Evolutionary conservation across 164 flowering plant genomes (phyloP), one percentile per base, ranked within the genome.

Genomic region (Macadamia tetraphylla): DNA sequence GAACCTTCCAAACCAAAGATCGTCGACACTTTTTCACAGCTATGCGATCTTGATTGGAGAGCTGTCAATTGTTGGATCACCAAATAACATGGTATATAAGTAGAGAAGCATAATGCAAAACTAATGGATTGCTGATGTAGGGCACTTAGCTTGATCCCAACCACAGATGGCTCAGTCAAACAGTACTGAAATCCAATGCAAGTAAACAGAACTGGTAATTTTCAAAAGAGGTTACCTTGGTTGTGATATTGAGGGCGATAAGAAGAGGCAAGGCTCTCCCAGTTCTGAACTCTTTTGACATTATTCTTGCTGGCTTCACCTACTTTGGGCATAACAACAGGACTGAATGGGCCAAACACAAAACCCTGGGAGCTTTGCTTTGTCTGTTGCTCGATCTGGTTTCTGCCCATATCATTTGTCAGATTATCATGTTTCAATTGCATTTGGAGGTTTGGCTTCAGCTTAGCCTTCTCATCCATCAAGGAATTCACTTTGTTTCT

Each of bases 281-380:
- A 86, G 67, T 95, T 92, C 58, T 78, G 77, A 56, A 67, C 71
- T 35, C 58, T 75, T 67, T 76, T 79, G 35, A n/a, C 56, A 29
- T 32, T 74, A 29, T 52, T 75, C 52, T 71, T 75, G 57, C 65
- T 77, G 13, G 81, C n/a, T 55, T 58, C 68, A 40, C 62, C 71
- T 49, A 23, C 76, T 71, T 78, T 70, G 15, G 87, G 73, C 46
- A 78, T 68, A 35, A 67, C 73, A 5, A 63, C 81, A 4, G 94
- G 96, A 70, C 88, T 85, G 75, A 92, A 94, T 49, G 99, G 98
- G 29, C 99, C 97, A 86, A 80, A 95, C 31, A 78, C 84, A 70
- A 80, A 85, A 63, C 79, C 82, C 64, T 75, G 77, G 23, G 75
- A 49, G 67, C 60, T 63, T 14, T 74, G 77, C 65, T 70, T 79